Evolutionary conservation across 192 early-diverging fungal genomes (phyloP).

Genomic region (Coemansia sp.): DNA sequence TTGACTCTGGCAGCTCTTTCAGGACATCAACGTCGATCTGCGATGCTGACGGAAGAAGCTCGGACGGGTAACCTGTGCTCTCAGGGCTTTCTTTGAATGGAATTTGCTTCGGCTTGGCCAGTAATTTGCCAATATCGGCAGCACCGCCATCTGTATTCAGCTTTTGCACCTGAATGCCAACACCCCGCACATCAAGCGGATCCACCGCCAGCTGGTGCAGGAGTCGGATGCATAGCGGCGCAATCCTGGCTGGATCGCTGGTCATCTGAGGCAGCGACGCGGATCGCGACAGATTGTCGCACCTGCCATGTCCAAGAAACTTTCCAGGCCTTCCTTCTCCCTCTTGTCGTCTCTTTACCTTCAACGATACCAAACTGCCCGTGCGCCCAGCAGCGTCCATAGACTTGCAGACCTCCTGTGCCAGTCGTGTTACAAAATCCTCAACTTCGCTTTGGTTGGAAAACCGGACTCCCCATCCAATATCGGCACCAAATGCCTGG

Average conservation of each 20-base stretch:
- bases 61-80: background rate
- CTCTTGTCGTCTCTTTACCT: conserved; percentile 59
- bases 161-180: conserved; percentile 41
- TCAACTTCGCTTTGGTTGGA: conserved; percentile 67
- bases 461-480: conserved; percentile 89
- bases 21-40: conserved; percentile 42
- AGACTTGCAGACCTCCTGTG: conserved; percentile 65
- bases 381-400: conserved; percentile 59
- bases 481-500: conserved; percentile 80
- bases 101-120: conserved; percentile 20
- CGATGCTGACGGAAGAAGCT: conserved; percentile 34
- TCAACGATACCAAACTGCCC: conserved; percentile 68
- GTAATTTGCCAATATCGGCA: conserved; percentile 15
- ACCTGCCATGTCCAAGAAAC: conserved; percentile 67
- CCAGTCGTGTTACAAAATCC: conserved; percentile 67
- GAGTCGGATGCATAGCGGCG: conserved; percentile 17
- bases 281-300: conserved; percentile 62
- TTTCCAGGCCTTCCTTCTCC: conserved; percentile 58
- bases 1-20: conserved; percentile 35
- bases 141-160: conserved; percentile 15
- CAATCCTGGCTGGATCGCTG: conserved; percentile 45
- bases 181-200: conserved; percentile 43
- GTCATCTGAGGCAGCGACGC: conserved; percentile 53
- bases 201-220: conserved; percentile 24
- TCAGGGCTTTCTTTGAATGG: background rate